phyloP scores from a whole-genome alignment of 2,329 filamentous ascomycete genomes.

The Xylariomycetidae sp. region DNA sequence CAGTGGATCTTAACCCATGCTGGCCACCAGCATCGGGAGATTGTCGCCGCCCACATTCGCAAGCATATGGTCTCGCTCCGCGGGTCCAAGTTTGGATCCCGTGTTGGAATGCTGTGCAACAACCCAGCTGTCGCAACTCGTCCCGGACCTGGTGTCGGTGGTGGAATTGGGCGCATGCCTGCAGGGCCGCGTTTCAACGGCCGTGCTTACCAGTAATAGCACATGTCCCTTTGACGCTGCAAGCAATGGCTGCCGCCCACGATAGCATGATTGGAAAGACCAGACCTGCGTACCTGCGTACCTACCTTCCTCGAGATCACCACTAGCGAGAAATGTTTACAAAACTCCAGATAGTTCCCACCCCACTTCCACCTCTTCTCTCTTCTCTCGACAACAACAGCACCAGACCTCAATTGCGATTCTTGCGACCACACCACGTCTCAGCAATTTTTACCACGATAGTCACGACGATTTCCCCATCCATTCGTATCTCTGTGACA shows the following conservation, averaged over 20 bases:
- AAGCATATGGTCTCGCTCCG: slow-evolving; percentile 99
- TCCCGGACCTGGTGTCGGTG: slow-evolving; percentile 75
- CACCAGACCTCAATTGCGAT: not conserved
- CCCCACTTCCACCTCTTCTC: not conserved
- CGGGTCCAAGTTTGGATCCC: slow-evolving; percentile 96
- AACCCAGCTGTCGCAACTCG: slow-evolving; percentile 88
- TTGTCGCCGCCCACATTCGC: slow-evolving; percentile 89
- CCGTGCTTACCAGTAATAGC: slow-evolving; percentile 49
- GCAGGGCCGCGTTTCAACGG: slow-evolving; percentile 55
- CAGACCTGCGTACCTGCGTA: too few relatives aligned
- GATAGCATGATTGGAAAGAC: too few relatives aligned
- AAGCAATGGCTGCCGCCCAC: too few relatives aligned
- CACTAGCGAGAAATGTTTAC: too few relatives aligned
- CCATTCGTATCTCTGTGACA: too few relatives aligned
- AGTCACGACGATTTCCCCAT: not conserved
- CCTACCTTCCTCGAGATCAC: too few relatives aligned
- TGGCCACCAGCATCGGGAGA: slow-evolving; percentile 80
- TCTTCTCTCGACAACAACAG: not conserved
- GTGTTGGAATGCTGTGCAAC: slow-evolving; percentile 97
- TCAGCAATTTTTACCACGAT: not conserved
- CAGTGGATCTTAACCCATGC: slow-evolving; percentile 95
- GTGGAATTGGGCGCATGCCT: slow-evolving; percentile 57
- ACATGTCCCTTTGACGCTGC: slow-evolving; percentile 6
- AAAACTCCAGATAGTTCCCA: not conserved
- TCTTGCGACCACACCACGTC: not conserved